phyloP scores from a whole-genome alignment of 2,329 filamentous ascomycete genomes.

The Dissoconium aciculare region DNA sequence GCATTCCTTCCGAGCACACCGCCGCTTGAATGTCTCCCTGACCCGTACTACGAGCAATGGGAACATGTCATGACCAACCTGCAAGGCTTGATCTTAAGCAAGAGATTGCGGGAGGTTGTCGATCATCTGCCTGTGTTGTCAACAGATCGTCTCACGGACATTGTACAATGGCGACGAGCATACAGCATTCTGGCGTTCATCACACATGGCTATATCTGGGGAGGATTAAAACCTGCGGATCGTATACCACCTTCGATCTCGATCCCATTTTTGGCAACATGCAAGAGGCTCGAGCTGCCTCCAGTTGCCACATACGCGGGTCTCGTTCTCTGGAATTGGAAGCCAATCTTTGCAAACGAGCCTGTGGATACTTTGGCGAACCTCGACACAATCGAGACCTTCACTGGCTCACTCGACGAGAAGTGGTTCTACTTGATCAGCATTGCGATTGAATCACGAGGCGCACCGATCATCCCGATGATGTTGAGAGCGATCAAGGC shows the following conservation, averaged over 20 bases:
- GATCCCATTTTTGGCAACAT: conserved; percentile 64
- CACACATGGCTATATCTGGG: conserved; percentile 81
- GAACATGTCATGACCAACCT: conserved; percentile 75
- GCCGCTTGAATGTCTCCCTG: conserved; percentile 65
- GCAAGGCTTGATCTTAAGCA: conserved; percentile 72
- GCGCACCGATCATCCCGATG: conserved; percentile 69
- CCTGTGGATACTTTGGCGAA: conserved; percentile 73
- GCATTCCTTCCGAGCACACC: conserved; percentile 77
- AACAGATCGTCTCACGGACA: conserved; percentile 64
- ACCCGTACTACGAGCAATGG: conserved; percentile 92
- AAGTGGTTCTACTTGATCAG: conserved; percentile 98
- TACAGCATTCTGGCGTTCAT: conserved; percentile 68
- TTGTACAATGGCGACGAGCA: conserved; percentile 80
- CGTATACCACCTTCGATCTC: conserved; percentile 67
- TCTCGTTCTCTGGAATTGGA: conserved; percentile 92
- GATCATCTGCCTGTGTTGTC: conserved; percentile 71
- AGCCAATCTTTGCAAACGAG: conserved; percentile 74
- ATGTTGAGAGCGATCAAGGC: conserved; percentile 81
- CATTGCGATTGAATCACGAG: conserved; percentile 85
- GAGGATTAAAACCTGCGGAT: conserved; percentile 56
- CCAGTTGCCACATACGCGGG: conserved; percentile 90
- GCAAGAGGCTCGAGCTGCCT: conserved; percentile 58
- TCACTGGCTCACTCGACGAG: conserved; percentile 88
- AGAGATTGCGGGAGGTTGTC: conserved; percentile 63
- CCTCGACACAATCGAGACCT: conserved; percentile 72